Base-by-base conservation (phyloP, 352 stramenopile genomes). In the Globisporangium orthogonon region DNA sequence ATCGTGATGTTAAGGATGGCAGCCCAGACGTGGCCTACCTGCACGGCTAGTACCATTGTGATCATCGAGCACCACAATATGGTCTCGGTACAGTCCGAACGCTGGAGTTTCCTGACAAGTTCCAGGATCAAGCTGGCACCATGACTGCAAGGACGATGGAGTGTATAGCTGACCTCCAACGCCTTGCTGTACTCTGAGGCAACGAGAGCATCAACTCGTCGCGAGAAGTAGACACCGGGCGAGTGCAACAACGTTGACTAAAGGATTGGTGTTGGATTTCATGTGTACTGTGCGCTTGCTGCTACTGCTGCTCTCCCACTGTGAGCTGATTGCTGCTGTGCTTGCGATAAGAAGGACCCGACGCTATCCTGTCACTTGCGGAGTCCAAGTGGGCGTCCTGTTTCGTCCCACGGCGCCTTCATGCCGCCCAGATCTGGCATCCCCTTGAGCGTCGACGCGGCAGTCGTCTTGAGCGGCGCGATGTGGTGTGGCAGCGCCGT, bases 351-450 rank as follows among this genome's bases (percentile, higher is more conserved):
- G 13, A 14, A 15, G 37, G 2, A 43, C 37, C 5, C 37, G 37
- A 13, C 11, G 11, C 37, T 40, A 4, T 43, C 11, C 37, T 43
- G 29, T 64, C 63, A 82, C 62, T 84, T 84, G 61, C 82, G 82
- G 48, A 92, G 71, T n/a, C 76, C 80, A 33, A 89, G 69, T 29
- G 77, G 77, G 51, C 77, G 71, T 1, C 81, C 84, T 7, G 74
- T 90, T 11, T 91, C 80, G 40, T 94, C 79, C 78, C 84, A 91
- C 17, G 83, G 83, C 18, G 81, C 83, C 56, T 86, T 92, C 31
- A 91, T 71, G 5, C 76, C 41, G 2, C 44, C 78, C 10, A 89
- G 61, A 51, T 90, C 74, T 0, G 74, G 75, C 71, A 89, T 87
- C 18, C 74, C 76, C 56, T 83, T 85, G 50, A 89, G 74, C 39